Base-by-base conservation (phyloP, 1,284 basidiomycete species). In the Wolfiporia cocos region DNA sequence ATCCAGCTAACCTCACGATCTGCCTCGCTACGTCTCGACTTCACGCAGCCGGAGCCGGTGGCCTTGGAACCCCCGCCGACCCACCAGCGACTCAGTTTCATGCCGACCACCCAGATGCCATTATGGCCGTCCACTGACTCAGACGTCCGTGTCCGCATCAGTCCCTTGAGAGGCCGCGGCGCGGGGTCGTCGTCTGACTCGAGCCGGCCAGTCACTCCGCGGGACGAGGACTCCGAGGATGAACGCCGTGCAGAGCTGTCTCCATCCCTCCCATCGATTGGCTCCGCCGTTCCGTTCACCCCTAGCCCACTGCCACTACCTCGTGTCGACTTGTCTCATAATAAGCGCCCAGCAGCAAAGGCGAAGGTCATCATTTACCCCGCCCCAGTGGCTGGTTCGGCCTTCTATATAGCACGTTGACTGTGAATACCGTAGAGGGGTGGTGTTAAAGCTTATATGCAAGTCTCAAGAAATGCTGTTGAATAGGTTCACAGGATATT, bases 301-400 rank as follows among this genome's bases (percentile, higher is more conserved):
- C 54, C 54, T 15, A 56, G 54, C 34, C 39, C 44, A 37, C 46
- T 56, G 32, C 52, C 54, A 39, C 48, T 56, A 22, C 54, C 52
- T 43, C 35, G 34, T 12, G 49, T 52, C 38, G 46, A 48, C 17
- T 6, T 46, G 21, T 24, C 43, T 3, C 15, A n/a, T n/a, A n/a
- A n/a, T n/a, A n/a, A n/a, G n/a, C n/a, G n/a, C n/a, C n/a, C n/a
- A n/a, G n/a, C n/a, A n/a, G n/a, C n/a, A n/a, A n/a, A n/a, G n/a
- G n/a, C n/a, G n/a, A n/a, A n/a, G n/a, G n/a, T n/a, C n/a, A n/a
- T n/a, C n/a, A n/a, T n/a, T n/a, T n/a, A n/a, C n/a, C n/a, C n/a
- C n/a, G n/a, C n/a, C n/a, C n/a, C n/a, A n/a, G n/a, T n/a, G n/a
- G n/a, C n/a, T n/a, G n/a, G n/a, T n/a, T n/a, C n/a, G n/a, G n/a